These are phyloP conservation scores for Ogataea salicorniae DNA, from an alignment of 805 yeast species.

Conservation along the genomic window DNA sequence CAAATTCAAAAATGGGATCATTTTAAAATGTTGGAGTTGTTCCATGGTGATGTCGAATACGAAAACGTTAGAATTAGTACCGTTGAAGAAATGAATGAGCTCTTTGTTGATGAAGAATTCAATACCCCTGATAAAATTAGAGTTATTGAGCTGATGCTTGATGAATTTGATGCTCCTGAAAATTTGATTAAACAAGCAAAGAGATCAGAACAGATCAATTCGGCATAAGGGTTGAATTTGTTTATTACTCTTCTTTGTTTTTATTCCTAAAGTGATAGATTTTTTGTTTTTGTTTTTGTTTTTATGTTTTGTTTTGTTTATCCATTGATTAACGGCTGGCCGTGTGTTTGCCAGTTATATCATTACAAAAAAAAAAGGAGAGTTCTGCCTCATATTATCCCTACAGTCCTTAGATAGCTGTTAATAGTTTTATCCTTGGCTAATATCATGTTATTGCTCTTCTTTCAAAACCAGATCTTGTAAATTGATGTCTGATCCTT, in stretches of 20 bases:
- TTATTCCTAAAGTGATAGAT: not conserved
- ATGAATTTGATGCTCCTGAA: slow-evolving; percentile 64
- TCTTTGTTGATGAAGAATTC: slow-evolving; percentile 44
- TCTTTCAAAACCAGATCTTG: too few species aligned
- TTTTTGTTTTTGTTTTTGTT: not conserved
- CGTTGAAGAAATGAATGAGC: slow-evolving; percentile 51
- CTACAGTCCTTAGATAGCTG: too few species aligned
- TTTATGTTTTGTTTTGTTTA: too few species aligned
- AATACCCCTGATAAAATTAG: slow-evolving; percentile 54
- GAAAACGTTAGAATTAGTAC: slow-evolving; percentile 51
- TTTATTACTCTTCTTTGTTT: not conserved
- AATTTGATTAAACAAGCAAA: slow-evolving; percentile 65
- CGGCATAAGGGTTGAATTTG: slow-evolving; percentile 7
- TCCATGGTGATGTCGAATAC: slow-evolving; percentile 51
- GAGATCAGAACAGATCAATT: slow-evolving; percentile 35
- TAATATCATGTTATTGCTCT: too few species aligned
- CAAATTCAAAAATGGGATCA: slow-evolving; percentile 68
- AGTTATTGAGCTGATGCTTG: slow-evolving; percentile 63
- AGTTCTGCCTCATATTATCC: too few species aligned
- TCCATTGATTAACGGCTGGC: too few species aligned
- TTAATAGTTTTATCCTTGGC: too few species aligned
- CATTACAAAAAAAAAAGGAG: too few species aligned
- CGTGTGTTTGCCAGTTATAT: too few species aligned
- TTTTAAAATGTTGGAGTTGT: slow-evolving; percentile 48
- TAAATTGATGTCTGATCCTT: too few species aligned